phyloP scores from a whole-genome alignment of 352 stramenopile genomes.

The Phytopythium mirpurense region DNA sequence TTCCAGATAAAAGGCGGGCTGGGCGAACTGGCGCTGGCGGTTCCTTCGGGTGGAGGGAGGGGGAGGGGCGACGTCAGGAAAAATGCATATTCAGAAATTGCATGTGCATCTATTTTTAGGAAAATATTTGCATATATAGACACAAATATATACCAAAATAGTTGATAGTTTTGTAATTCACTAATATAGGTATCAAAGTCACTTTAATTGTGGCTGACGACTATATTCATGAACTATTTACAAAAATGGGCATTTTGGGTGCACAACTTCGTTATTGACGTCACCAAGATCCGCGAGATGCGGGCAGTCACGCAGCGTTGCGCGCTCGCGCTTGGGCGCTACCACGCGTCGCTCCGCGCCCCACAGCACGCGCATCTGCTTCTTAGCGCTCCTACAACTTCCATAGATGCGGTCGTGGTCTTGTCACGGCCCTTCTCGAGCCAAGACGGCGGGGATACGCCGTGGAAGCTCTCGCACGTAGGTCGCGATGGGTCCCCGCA shows the following conservation, averaged over 20 bases:
- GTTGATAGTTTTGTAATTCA: no score
- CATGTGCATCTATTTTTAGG: no score
- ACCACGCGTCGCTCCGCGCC: neutral
- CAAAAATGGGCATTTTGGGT: neutral
- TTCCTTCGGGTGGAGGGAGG: neutral
- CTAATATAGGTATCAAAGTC: no score
- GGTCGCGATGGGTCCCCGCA: constrained; percentile 35
- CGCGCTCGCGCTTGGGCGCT: neutral
- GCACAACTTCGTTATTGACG: neutral
- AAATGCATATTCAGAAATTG: no score
- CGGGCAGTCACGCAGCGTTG: neutral
- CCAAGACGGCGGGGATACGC: constrained; percentile 1
- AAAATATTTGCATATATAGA: no score
- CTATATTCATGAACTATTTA: neutral
- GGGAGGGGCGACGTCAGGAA: constrained; percentile 1
- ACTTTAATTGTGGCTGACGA: no score
- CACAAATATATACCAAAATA: no score
- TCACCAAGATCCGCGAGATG: no score
- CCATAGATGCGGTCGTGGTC: neutral
- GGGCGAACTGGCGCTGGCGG: neutral
- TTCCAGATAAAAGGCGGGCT: neutral
- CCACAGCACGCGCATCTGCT: neutral
- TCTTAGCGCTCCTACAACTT: no score
- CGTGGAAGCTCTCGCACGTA: constrained; percentile 53
- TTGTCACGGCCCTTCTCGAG: constrained; percentile 8